Conservation (phyloP, 495 filamentous ascomycete species). For the Penicillium canariense region DNA sequence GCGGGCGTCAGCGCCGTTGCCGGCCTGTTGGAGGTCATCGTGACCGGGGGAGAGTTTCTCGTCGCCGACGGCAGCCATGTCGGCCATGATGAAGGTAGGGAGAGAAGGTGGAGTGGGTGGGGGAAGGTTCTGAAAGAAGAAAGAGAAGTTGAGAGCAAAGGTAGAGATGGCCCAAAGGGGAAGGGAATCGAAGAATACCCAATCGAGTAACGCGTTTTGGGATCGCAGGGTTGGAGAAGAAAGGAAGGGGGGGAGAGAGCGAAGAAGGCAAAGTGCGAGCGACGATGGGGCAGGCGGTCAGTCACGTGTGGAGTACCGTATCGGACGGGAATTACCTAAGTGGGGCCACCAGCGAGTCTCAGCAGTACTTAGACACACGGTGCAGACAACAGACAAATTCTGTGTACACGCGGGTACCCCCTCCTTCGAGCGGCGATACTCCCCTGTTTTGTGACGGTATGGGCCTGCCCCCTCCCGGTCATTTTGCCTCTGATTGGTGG, state of each 20-base stretch:
- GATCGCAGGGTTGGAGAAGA: conserved; percentile 44
- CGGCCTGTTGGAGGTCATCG: conserved; percentile 52
- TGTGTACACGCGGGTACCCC: neutral
- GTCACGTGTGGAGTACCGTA: conserved; percentile 25
- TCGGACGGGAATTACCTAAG: neutral
- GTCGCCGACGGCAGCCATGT: conserved; percentile 47
- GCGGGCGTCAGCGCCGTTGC: conserved; percentile 64
- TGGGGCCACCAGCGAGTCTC: neutral
- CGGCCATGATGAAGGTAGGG: conserved; percentile 34
- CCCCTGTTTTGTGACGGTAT: neutral
- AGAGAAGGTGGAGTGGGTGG: neutral
- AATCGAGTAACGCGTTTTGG: conserved; percentile 55
- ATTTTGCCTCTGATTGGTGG: neutral
- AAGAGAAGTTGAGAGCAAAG: conserved; percentile 10
- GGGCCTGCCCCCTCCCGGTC: neutral
- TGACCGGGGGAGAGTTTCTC: conserved; percentile 50
- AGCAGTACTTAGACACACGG: neutral
- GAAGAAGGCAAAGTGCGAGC: conserved; percentile 44
- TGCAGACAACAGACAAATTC: neutral
- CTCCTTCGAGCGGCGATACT: neutral
- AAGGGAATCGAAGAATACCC: conserved; percentile 46
- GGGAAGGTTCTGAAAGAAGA: neutral
- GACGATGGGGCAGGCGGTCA: conserved; percentile 41
- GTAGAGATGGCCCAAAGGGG: conserved; percentile 49
- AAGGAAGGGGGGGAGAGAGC: conserved; percentile 38